These are phyloP conservation scores for Fusarium subtropicale DNA, from an alignment of 2,329 filamentous ascomycete species.

Conservation along the genomic window DNA sequence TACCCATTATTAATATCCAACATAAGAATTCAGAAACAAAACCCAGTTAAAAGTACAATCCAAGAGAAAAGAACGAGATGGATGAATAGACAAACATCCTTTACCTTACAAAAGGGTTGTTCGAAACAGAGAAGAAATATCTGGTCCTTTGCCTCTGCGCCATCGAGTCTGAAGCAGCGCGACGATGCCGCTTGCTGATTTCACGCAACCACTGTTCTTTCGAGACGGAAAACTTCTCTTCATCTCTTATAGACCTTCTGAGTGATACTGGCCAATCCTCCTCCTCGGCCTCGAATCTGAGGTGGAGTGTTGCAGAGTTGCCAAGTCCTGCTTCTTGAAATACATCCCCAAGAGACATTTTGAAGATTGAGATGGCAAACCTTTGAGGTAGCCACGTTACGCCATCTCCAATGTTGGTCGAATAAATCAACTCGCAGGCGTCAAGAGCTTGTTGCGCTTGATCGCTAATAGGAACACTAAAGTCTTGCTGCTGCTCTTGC, in stretches of 20 bases:
- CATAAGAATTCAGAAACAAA: neutral
- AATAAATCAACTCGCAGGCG: neutral
- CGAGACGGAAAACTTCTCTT: neutral
- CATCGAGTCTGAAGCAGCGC: neutral
- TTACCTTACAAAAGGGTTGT: neutral
- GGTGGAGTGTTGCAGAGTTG: neutral
- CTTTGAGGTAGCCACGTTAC: neutral
- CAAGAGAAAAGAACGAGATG: neutral
- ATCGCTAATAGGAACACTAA: neutral
- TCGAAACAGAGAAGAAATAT: neutral
- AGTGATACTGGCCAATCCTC: neutral
- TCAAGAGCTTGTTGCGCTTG: neutral
- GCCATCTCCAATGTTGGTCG: neutral
- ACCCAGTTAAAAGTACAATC: neutral
- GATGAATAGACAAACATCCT: neutral
- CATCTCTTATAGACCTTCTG: too few species aligned
- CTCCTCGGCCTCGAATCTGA: neutral
- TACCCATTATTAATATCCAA: neutral
- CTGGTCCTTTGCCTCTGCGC: neutral
- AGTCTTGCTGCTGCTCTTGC: neutral
- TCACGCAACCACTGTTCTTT: neutral
- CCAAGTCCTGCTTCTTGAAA: neutral
- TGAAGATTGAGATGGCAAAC: neutral
- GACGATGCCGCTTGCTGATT: neutral
- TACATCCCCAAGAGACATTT: slow-evolving; percentile 6